Evolutionary conservation across 2,329 filamentous ascomycete species (phyloP).

Genomic region (Cryoendolithus antarcticus): DNA sequence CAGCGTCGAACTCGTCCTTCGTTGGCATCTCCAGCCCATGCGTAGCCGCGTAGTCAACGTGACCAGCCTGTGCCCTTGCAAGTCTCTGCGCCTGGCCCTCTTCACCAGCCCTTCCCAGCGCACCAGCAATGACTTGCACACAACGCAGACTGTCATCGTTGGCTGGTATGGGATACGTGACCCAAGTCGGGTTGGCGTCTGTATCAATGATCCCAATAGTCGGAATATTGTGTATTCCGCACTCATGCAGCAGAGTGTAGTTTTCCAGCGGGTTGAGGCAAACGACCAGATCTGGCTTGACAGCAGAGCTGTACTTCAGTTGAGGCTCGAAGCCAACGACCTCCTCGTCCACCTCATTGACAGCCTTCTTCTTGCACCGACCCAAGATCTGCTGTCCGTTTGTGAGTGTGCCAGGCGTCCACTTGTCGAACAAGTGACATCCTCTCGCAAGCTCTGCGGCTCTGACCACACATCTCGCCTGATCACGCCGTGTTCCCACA

Average conservation of each 20-base stretch:
- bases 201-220: conserved; percentile 95
- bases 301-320: conserved; percentile 47
- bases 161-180: conserved; percentile 90
- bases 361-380: conserved; percentile 55
- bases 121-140: conserved; percentile 68
- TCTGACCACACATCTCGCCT: conserved; percentile 66
- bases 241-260: conserved; percentile 80
- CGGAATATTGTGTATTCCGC: conserved; percentile 73
- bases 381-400: conserved; percentile 85
- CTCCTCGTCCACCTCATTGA: conserved; percentile 61
- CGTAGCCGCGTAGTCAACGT: conserved; percentile 44
- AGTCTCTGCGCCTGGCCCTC: conserved; percentile 58
- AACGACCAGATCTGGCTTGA: conserved; percentile 82
- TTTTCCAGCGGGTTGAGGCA: conserved; percentile 91
- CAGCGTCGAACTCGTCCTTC: conserved; percentile 3
- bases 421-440: conserved; percentile 84
- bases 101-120: conserved; percentile 74
- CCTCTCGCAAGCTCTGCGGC: conserved; percentile 66
- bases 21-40: conserved; percentile 19
- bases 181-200: conserved; percentile 80
- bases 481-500: conserved; percentile 73
- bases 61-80: conserved; percentile 47
- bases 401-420: conserved; percentile 84
- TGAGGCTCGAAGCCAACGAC: conserved; percentile 54
- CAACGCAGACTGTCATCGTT: conserved; percentile 92